Conservation (phyloP, 192 early-diverging fungal genomes). For the Gonapodya prolifera region DNA sequence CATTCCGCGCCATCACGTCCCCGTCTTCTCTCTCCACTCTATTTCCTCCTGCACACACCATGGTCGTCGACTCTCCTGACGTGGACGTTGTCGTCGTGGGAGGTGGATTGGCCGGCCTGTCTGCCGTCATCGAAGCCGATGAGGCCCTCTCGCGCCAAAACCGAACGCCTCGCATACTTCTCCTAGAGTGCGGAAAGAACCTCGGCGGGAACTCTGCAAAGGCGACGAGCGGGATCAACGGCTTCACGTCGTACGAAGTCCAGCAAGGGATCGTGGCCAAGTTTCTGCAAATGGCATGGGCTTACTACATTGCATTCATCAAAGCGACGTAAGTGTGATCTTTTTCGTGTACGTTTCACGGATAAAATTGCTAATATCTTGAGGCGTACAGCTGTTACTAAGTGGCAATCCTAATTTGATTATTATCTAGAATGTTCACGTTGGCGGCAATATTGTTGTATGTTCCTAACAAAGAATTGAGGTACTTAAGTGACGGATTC, state of each 20-base stretch:
- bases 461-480: too few relatives aligned
- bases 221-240: slow-evolving; percentile 9
- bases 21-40: background rate
- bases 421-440: too few relatives aligned
- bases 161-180: background rate
- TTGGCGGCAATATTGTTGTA: too few relatives aligned
- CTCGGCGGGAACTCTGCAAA: slow-evolving; percentile 12
- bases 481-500: too few relatives aligned
- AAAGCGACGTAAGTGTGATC: too few relatives aligned
- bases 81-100: slow-evolving; percentile 6
- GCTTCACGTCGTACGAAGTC: background rate
- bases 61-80: background rate
- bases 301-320: too few relatives aligned
- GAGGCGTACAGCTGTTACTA: too few relatives aligned
- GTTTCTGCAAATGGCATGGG: too few relatives aligned
- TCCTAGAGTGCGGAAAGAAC: slow-evolving; percentile 6
- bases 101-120: slow-evolving; percentile 6
- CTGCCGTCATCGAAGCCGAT: slow-evolving; percentile 5
- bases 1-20: too few relatives aligned
- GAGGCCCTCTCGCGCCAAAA: background rate
- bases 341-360: too few relatives aligned
- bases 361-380: too few relatives aligned
- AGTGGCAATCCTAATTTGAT: too few relatives aligned
- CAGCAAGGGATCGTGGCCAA: slow-evolving; percentile 4
- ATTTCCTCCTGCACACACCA: background rate